These are phyloP conservation scores for Kwoniella newhampshirensis DNA, from an alignment of 768 basidiomycete species.

Conservation along the genomic window DNA sequence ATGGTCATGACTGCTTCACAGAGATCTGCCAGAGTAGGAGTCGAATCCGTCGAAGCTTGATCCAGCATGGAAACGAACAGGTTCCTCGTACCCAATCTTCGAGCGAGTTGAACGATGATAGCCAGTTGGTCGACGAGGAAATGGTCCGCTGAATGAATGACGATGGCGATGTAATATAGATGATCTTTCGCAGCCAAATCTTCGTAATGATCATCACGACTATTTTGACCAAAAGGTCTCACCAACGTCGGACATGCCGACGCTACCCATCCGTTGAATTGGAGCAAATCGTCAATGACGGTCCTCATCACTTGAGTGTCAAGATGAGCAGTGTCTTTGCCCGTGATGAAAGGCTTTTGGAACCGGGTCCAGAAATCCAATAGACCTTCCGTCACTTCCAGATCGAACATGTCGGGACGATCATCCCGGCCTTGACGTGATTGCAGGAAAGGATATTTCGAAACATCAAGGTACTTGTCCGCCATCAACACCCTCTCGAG, in stretches of 20 bases:
- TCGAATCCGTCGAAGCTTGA: conserved; percentile 92
- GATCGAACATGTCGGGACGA: conserved; percentile 73
- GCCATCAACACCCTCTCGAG: conserved; percentile 64
- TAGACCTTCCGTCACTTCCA: conserved; percentile 72
- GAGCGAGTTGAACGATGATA: conserved; percentile 92
- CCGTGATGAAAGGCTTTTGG: conserved; percentile 83
- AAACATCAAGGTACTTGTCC: conserved; percentile 82
- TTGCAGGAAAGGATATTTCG: conserved; percentile 84
- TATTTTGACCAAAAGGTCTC: conserved; percentile 93
- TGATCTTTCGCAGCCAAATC: conserved; percentile 79
- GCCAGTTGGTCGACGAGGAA: conserved; percentile 98
- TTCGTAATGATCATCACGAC: conserved; percentile 78
- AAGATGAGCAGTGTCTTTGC: conserved; percentile 78
- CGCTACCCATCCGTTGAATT: conserved; percentile 96
- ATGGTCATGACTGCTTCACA: conserved; percentile 93
- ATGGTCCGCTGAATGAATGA: conserved; percentile 97
- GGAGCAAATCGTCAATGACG: conserved; percentile 89
- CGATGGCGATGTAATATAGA: conserved; percentile 89
- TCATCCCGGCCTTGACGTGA: conserved; percentile 80
- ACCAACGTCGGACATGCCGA: conserved; percentile 88
- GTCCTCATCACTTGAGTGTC: conserved; percentile 86
- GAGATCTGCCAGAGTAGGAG: conserved; percentile 87
- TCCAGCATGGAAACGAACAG: conserved; percentile 98
- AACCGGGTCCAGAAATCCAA: conserved; percentile 89
- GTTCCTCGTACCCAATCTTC: conserved; percentile 81